phyloP scores from a whole-genome alignment of 225 moss, liverwort and hornwort species.

The Ulota crispa region DNA sequence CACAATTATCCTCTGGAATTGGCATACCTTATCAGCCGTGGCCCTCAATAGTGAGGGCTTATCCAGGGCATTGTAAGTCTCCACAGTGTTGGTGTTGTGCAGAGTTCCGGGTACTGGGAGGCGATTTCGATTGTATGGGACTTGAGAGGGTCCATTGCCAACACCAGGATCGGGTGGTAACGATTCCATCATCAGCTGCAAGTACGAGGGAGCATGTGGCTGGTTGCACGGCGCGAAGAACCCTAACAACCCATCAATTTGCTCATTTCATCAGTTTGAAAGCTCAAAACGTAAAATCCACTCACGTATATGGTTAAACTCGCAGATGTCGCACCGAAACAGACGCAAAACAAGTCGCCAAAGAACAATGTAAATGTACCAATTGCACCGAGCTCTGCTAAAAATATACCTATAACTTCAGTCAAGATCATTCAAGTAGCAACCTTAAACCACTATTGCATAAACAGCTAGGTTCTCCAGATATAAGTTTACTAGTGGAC shows the following conservation, averaged over 20 bases:
- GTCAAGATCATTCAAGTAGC: background rate
- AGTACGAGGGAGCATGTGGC: conserved; percentile 67
- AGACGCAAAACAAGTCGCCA: background rate
- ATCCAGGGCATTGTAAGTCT: conserved; percentile 80
- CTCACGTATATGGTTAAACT: background rate
- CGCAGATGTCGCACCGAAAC: background rate
- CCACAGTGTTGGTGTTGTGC: conserved; percentile 82
- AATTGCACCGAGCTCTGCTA: background rate
- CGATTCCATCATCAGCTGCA: conserved; percentile 90
- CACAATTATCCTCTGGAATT: background rate
- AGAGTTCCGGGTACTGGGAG: conserved; percentile 86
- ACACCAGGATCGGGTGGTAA: conserved; percentile 81
- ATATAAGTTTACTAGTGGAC: no score
- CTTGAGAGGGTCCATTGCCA: conserved; percentile 34
- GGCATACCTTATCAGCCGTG: conserved; percentile 63
- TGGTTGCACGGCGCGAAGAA: conserved; percentile 98
- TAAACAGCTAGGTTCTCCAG: no score
- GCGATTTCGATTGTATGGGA: conserved; percentile 82
- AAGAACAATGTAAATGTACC: background rate
- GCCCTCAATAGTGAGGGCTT: conserved; percentile 56
- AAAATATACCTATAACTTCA: background rate
- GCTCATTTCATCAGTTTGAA: background rate
- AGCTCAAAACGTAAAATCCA: background rate
- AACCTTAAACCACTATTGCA: background rate
- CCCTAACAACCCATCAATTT: conserved; percentile 40